Base-by-base conservation (phyloP, 1,139 yeast genomes). In the Pichia terricola region DNA sequence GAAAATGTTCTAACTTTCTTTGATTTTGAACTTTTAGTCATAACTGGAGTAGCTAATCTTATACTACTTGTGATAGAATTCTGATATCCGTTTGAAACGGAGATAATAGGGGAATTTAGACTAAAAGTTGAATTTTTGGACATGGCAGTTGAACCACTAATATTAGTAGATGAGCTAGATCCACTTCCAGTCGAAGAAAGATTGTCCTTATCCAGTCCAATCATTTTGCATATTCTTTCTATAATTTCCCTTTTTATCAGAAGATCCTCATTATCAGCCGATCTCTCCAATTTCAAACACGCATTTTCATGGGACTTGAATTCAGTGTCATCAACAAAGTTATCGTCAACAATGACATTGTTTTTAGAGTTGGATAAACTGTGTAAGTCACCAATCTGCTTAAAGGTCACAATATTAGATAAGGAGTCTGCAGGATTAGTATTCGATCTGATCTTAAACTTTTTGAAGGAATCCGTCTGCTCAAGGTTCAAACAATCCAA, bases 171-270 rank as follows among this genome's bases (percentile, higher is more conserved):
- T 16, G 22, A 16, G 22, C 22, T 16, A 16, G 22, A 16, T 16
- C 22, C 22, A 16, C 22, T 16, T 16, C 22, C 22, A 16, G 22
- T 16, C 22, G 22, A 16, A 16, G 22, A 16, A 16, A 16, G 22
- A 16, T 16, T 16, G 22, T 16, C 22, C 28, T 44, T 46, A 34
- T 74, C 74, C 11, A 89, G 70, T 0, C 96, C 96, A 35, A 89
- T 66, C 30, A 79, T 66, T 46, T 73, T 72, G 59, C 89, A 84
- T 45, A 91, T 75, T 37, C 80, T 81, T 41, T 86, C 95, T 52
- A 85, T 94, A 0, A 85, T 79, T 53, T 85, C 95, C 8, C 11
- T 11, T 8, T 30, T 30, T 30, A 30, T 30, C 11, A 8, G 2
- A 11, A 30, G 11, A 8, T 30, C 33, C 8, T 30, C 33, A 30